Evolutionary conservation across 2,329 filamentous ascomycete species (phyloP).

Genomic region (Acephala macrosclerotiorum): DNA sequence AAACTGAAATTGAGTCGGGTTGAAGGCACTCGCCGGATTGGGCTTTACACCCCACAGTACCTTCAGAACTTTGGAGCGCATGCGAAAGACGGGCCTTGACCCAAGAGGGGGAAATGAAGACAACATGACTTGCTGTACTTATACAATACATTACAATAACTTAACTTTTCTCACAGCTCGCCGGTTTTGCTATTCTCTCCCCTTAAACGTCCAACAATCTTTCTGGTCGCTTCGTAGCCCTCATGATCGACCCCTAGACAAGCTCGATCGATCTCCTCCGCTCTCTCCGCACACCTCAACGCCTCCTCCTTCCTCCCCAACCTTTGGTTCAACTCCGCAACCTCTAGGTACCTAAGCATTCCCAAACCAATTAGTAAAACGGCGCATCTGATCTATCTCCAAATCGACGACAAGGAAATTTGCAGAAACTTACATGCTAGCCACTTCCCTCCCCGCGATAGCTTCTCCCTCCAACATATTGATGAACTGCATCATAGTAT

Average conservation of each 20-base stretch:
- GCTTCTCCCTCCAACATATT: slow-evolving; percentile 27
- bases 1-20: no score
- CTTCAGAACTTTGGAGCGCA: no score
- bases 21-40: no score
- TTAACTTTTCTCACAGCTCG: no score
- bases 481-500: slow-evolving; percentile 26
- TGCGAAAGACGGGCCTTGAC: no score
- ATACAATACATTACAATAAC: not conserved
- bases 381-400: not conserved
- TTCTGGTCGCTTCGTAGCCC: not conserved
- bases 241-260: slow-evolving; percentile 9
- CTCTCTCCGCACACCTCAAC: not conserved
- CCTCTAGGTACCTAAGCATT: slow-evolving; percentile 15
- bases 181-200: no score
- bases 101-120: not conserved
- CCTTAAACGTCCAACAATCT: not conserved
- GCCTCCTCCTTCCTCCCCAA: not conserved
- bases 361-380: not conserved
- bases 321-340: not conserved
- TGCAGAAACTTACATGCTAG: slow-evolving; percentile 27
- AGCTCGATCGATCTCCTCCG: not conserved
- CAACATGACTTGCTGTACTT: not conserved
- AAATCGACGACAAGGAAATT: not conserved
- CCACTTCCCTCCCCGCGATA: slow-evolving; percentile 32
- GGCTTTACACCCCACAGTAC: no score